Percentiles rank a stretch among this genome's conserved stretches.
Conservation (phyloP, 2,329 filamentous ascomycete species). For the Mollisia scopiformis region DNA sequence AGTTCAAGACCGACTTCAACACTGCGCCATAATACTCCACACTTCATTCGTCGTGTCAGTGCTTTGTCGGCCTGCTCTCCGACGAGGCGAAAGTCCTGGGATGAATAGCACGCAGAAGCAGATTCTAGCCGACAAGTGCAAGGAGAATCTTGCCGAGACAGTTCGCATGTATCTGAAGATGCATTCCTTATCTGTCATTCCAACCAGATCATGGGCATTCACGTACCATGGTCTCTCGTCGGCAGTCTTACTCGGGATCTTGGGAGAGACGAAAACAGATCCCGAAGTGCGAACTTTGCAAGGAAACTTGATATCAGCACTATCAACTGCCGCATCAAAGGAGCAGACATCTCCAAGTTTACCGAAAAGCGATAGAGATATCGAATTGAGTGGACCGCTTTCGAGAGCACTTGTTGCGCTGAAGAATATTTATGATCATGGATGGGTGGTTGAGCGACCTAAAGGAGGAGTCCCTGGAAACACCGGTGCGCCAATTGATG, state of each 20-base stretch:
- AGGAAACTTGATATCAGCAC: slow-evolving; percentile 63
- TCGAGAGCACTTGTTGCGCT: slow-evolving; percentile 63
- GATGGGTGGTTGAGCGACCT: slow-evolving; percentile 51
- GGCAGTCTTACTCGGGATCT: slow-evolving; percentile 63
- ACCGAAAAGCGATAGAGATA: slow-evolving; percentile 34
- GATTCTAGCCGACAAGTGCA: slow-evolving; percentile 60
- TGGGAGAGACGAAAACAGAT: slow-evolving; percentile 65
- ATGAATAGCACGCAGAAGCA: slow-evolving; percentile 56
- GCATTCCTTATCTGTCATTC: slow-evolving; percentile 69
- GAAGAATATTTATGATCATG: slow-evolving; percentile 69
- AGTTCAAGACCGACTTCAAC: slow-evolving; percentile 63
- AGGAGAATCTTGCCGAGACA: slow-evolving; percentile 64
- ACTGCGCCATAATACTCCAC: slow-evolving; percentile 66
- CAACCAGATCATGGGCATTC: slow-evolving; percentile 69
- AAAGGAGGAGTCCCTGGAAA: slow-evolving; percentile 29
- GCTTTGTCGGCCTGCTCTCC: slow-evolving; percentile 64
- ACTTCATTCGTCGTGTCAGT: slow-evolving; percentile 68
- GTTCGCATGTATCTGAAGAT: slow-evolving; percentile 71
- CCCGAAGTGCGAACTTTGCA: slow-evolving; percentile 66
- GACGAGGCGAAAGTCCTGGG: slow-evolving; percentile 49
- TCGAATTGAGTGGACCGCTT: slow-evolving; percentile 52
- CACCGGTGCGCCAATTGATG: slow-evolving; percentile 12
- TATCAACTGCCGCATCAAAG: slow-evolving; percentile 66
- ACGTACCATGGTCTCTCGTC: slow-evolving; percentile 70
- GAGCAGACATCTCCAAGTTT: slow-evolving; percentile 42